phyloP scores from a whole-genome alignment of 306 rosid genomes.

The Canavalia gladiata region DNA sequence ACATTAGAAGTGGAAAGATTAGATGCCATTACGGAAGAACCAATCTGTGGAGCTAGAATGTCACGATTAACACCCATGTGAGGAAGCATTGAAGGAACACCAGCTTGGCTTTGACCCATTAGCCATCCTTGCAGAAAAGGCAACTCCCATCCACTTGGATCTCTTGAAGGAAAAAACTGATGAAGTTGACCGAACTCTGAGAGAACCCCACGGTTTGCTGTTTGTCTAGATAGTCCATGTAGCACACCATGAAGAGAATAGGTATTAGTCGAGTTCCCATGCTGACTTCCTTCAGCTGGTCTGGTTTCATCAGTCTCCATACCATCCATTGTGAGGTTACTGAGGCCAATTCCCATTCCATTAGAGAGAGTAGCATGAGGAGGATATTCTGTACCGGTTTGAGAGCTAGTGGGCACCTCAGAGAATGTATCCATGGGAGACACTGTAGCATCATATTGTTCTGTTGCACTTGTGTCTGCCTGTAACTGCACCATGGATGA shows the following conservation, averaged over 20 bases:
- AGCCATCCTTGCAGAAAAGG: constrained; percentile 97
- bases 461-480: constrained; percentile 72
- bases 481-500: constrained; percentile 72
- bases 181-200: constrained; percentile 55
- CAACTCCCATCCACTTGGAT: constrained; percentile 78
- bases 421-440: constrained; percentile 75
- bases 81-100: constrained; percentile 64
- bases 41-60: constrained; percentile 48
- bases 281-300: constrained; percentile 50
- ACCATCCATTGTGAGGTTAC: constrained; percentile 52
- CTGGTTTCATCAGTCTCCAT: constrained; percentile 64
- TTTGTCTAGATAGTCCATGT: constrained; percentile 54
- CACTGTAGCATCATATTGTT: constrained; percentile 72
- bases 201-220: constrained; percentile 50
- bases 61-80: constrained; percentile 59
- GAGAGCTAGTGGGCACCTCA: constrained; percentile 54
- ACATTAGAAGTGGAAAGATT: constrained; percentile 45
- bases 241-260: constrained; percentile 52
- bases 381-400: constrained; percentile 44
- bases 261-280: constrained; percentile 54
- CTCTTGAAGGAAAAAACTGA: constrained; percentile 68
- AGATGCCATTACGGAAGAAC: constrained; percentile 39
- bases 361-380: constrained; percentile 50
- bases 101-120: constrained; percentile 92
- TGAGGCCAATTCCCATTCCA: constrained; percentile 53